phyloP scores from a whole-genome alignment of 306 rosid species.

The Parietaria judaica region DNA sequence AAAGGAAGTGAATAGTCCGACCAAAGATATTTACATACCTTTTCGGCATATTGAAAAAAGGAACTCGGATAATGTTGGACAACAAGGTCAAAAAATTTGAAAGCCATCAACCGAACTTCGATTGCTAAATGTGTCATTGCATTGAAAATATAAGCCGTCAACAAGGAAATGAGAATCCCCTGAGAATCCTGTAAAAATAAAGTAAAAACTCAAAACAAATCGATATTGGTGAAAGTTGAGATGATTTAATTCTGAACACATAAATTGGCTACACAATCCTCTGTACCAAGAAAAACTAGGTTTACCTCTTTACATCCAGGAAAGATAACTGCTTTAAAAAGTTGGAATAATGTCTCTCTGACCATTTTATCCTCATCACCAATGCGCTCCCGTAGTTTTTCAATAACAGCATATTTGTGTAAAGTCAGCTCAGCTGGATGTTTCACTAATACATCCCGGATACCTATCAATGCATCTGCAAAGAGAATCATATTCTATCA shows the following conservation, averaged over 20 bases:
- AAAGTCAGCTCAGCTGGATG: constrained; percentile 58
- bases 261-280: no score
- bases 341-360: constrained; percentile 57
- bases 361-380: constrained; percentile 67
- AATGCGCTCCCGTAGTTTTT: constrained; percentile 75
- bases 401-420: constrained; percentile 59
- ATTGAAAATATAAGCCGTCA: constrained; percentile 71
- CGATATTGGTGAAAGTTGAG: neutral
- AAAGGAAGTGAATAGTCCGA: neutral
- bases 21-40: constrained; percentile 36
- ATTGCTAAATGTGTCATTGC: constrained; percentile 77
- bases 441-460: constrained; percentile 58
- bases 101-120: constrained; percentile 75
- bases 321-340: constrained; percentile 56
- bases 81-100: constrained; percentile 67
- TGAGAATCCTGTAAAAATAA: constrained; percentile 52
- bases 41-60: constrained; percentile 58
- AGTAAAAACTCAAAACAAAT: constrained; percentile 1
- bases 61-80: constrained; percentile 59
- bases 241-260: neutral
- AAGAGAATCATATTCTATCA: constrained; percentile 3
- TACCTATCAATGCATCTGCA: constrained; percentile 77
- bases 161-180: constrained; percentile 52
- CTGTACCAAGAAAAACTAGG: neutral
- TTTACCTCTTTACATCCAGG: constrained; percentile 77